phyloP scores from a whole-genome alignment of 1,284 basidiomycete species.

The Phellopilus nigrolimitatus region DNA sequence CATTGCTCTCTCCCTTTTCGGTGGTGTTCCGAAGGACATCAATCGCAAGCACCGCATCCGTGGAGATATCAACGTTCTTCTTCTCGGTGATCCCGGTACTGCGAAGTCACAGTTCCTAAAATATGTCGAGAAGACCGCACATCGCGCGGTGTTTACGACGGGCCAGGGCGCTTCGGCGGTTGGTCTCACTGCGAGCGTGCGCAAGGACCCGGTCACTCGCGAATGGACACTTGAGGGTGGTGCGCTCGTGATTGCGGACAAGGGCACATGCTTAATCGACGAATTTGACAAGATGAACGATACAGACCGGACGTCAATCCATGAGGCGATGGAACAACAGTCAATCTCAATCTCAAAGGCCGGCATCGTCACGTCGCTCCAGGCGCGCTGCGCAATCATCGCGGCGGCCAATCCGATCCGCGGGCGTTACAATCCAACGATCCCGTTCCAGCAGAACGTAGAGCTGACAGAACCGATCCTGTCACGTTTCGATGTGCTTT shows the following conservation, averaged over 20 bases:
- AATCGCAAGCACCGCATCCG: constrained; percentile 95
- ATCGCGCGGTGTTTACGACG: constrained; percentile 96
- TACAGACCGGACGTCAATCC: constrained; percentile 93
- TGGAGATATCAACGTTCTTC: constrained; percentile 94
- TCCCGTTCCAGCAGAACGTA: constrained; percentile 97
- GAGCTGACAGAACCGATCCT: constrained; percentile 98
- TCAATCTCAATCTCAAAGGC: constrained; percentile 99
- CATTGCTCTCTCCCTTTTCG: constrained; percentile 90
- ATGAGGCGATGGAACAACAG: constrained; percentile 99
- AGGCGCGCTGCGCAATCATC: constrained; percentile 95
- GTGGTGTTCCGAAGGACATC: constrained; percentile 92
- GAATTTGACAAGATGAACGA: constrained; percentile 99
- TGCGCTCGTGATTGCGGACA: constrained; percentile 95
- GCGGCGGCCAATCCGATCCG: constrained; percentile 98
- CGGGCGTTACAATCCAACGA: constrained; percentile 94
- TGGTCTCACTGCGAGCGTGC: constrained; percentile 96
- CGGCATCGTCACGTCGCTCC: constrained; percentile 94
- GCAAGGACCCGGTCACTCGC: constrained; percentile 94
- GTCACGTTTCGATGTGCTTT: constrained; percentile 98
- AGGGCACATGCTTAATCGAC: constrained; percentile 98
- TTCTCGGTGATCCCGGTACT: constrained; percentile 97
- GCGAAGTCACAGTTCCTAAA: constrained; percentile 99
- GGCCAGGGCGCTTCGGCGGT: constrained; percentile 98
- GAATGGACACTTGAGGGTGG: constrained; percentile 99
- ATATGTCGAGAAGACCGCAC: constrained; percentile 98